Evolutionary conservation across 2,329 filamentous ascomycete species (phyloP), one percentile per base, ranked within the genome.

Genomic region (Colletotrichum lupini): DNA sequence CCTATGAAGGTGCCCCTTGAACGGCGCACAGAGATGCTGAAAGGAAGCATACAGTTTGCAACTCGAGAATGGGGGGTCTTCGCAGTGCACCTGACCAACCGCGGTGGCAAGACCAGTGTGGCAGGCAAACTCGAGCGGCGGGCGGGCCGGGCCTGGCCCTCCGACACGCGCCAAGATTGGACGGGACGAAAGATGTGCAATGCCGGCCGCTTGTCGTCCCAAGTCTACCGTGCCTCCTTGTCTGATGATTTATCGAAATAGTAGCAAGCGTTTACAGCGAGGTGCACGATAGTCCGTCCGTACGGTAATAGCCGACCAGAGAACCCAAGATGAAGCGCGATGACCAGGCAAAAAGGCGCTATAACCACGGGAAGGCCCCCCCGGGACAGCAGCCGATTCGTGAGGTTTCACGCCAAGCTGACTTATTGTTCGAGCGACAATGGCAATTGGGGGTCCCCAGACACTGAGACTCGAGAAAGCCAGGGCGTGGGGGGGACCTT

Each of bases 81-180:
- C 11, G 32, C 37, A 16, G 12, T 16, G 14, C 19, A 19, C 14
- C 37, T 42, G 37, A 42, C 37, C 12, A 42, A 14, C 19, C 37
- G 37, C 24, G 35, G 35, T 14, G 35, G 35, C 35, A 37, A 42
- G n/a, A 19, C 6, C 42, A 49, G 16, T 14, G 42, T 49, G 42
- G 42, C 19, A n/a, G 42, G 42, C 19, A 30, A 32, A 49, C 60
- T 61, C 60, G 56, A 67, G 35, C 46, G 49, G 46, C 60, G 67
- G 19, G 55, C 60, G 70, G 67, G 42, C 67, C 70, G 67, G 67
- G 46, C 70, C 67, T 60, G 60, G 63, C 16, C 52, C 53, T 73
- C 60, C 67, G 60, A 65, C 60, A 66, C 67, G 56, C 70, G 67
- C 70, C 70, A 70, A 73, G 67, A 70, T 73, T 65, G 46, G 70